These are phyloP conservation scores for Camillea tinctor DNA, from an alignment of 2,329 filamentous ascomycete species.

Conservation along the genomic window DNA sequence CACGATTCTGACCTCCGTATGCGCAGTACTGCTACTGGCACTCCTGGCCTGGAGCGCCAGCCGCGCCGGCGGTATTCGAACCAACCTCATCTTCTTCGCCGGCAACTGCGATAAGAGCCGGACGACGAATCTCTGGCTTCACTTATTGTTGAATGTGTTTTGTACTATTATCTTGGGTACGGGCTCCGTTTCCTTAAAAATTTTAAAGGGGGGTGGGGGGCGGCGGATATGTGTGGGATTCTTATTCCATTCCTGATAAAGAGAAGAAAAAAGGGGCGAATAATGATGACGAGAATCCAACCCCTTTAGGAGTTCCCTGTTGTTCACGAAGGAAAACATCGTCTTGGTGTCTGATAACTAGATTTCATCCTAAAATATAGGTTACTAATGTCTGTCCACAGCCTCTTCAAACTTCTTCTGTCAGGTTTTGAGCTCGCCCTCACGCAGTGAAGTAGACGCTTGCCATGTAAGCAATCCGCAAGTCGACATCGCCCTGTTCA, in stretches of 20 bases:
- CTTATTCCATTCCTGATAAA: too few species aligned
- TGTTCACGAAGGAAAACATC: too few species aligned
- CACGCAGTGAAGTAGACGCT: constrained; percentile 27
- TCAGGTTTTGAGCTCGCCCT: constrained; percentile 9
- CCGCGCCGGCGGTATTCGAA: neutral
- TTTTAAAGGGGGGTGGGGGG: too few species aligned
- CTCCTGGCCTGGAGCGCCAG: neutral
- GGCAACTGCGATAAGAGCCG: neutral
- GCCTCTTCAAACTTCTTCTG: constrained; percentile 14
- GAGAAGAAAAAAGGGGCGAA: too few species aligned
- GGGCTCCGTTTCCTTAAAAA: too few species aligned
- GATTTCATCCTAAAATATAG: neutral
- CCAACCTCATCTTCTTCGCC: neutral
- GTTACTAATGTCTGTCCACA: neutral
- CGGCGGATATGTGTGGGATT: too few species aligned
- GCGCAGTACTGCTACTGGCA: neutral
- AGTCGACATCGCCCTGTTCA: too few species aligned
- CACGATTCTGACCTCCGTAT: neutral
- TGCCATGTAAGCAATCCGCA: constrained; percentile 34
- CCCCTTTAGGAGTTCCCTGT: too few species aligned
- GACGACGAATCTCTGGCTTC: neutral
- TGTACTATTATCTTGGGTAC: neutral
- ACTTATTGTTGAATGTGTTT: neutral
- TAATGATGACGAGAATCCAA: too few species aligned
- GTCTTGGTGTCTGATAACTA: too few species aligned